Conservation (phyloP, 2,329 filamentous ascomycete species). For the Leptographium wingfieldii region DNA sequence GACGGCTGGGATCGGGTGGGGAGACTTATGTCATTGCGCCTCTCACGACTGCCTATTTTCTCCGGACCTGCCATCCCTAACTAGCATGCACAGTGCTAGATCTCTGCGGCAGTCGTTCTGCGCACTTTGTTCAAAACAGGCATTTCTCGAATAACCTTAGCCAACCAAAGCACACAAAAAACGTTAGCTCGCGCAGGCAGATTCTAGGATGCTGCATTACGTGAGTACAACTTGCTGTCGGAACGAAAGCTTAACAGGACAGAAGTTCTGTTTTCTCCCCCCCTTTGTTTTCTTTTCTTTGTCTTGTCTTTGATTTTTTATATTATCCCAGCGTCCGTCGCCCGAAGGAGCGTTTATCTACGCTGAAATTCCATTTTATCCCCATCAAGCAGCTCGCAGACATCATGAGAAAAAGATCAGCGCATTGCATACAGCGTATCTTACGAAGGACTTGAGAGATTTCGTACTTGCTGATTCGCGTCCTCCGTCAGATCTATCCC, state of each 20-base stretch:
- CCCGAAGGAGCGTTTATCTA: neutral
- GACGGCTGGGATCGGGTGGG: neutral
- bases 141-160: neutral
- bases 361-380: neutral
- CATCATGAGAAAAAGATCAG: neutral
- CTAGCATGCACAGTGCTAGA: neutral
- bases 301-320: neutral
- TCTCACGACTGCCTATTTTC: neutral
- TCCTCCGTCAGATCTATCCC: neutral
- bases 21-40: neutral
- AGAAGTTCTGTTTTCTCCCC: neutral
- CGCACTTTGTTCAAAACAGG: constrained; percentile 8
- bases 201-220: neutral
- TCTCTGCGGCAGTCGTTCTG: neutral
- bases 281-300: neutral
- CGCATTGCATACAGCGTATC: too few species aligned
- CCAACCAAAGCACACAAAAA: constrained; percentile 12
- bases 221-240: too few species aligned
- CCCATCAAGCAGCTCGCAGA: constrained; percentile 3
- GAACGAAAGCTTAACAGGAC: too few species aligned
- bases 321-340: neutral
- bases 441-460: too few species aligned
- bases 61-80: neutral
- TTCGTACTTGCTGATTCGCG: neutral
- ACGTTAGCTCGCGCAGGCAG: neutral